Base-by-base conservation (phyloP, 306 rosid species). In the Abrus pulchellus region DNA sequence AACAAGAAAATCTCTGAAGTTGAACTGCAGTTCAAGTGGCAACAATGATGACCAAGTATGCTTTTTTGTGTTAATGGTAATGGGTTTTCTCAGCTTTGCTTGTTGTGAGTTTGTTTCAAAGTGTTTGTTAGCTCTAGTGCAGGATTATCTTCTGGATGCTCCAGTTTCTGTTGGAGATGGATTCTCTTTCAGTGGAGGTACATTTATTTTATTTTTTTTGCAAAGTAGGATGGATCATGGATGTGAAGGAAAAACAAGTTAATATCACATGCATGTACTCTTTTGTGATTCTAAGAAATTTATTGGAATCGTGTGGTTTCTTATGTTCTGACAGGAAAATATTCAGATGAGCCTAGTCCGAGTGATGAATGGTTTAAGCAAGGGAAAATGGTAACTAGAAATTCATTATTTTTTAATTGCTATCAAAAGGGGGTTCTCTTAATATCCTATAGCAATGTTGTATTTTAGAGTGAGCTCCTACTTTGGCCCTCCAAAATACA, bases 311-410 rank as follows among this genome's bases (percentile, higher is more conserved):
- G 43, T 78, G 57, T 49, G 61, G 67, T 28, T 38, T 69, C 20
- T 67, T 81, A 33, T 63, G 36, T 75, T 72, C 60, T 80, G 7
- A 74, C 88, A 94, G 98, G 98, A 79, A 94, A 92, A 71, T 94
- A 94, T 86, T 90, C 96, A 38, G 97, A 92, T 56, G 94, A 73
- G 43, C 94, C 95, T 0, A 92, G 87, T 77, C 97, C 92, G 74
- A 88, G 94, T 49, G 98, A 94, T 83, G 97, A 90, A 83, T 90
- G 98, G 98, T 90, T 94, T 79, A 90, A 90, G 84, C 90, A 87
- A 85, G 97, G 97, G 66, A 94, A 87, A 87, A 79, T 81, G 77
- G 98, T 94, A 86, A 76, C 80, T 64, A 53, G 65, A 65, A 3
- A 14, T 50, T 68, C 0, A 5, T 61, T 82, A 40, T 27, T 11